Evolutionary conservation across 306 rosid genomes (phyloP).

Genomic region (Cyclanthera cordifolia): DNA sequence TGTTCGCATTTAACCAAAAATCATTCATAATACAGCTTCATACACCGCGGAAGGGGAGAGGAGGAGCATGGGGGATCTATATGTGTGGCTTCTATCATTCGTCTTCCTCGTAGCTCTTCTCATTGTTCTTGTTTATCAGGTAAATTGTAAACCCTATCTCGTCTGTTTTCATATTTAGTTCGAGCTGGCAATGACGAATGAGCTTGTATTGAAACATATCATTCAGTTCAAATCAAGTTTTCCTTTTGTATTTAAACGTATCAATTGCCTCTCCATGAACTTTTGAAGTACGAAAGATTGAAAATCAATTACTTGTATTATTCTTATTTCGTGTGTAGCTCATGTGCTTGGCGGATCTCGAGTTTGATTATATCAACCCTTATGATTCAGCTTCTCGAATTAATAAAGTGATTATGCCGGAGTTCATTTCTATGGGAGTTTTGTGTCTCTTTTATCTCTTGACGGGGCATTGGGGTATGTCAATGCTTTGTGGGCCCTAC

Average conservation of each 20-base stretch:
- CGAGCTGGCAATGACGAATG: background rate
- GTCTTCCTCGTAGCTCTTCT: conserved; percentile 44
- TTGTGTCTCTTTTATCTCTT: conserved; percentile 48
- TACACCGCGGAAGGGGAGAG: conserved; percentile 1
- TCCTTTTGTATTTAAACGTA: background rate
- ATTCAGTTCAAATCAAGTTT: background rate
- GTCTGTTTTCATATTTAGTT: background rate
- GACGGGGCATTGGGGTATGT: conserved; percentile 61
- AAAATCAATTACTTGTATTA: background rate
- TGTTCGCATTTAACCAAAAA: background rate
- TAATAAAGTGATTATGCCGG: conserved; percentile 59
- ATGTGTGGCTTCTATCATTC: conserved; percentile 57
- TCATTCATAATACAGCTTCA: background rate
- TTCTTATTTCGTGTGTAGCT: conserved; percentile 39
- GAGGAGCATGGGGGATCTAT: conserved; percentile 39
- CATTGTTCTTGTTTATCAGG: conserved; percentile 49
- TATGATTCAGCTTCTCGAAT: conserved; percentile 72
- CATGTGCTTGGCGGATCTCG: conserved; percentile 75
- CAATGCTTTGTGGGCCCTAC: conserved; percentile 50
- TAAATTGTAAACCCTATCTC: conserved; percentile 11
- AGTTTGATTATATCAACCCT: conserved; percentile 83
- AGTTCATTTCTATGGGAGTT: conserved; percentile 56
- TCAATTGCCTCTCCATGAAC: background rate
- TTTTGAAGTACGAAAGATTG: background rate
- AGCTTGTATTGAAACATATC: background rate